Conservation (phyloP, 352 stramenopile genomes). For the Pythium sukuiense region DNA sequence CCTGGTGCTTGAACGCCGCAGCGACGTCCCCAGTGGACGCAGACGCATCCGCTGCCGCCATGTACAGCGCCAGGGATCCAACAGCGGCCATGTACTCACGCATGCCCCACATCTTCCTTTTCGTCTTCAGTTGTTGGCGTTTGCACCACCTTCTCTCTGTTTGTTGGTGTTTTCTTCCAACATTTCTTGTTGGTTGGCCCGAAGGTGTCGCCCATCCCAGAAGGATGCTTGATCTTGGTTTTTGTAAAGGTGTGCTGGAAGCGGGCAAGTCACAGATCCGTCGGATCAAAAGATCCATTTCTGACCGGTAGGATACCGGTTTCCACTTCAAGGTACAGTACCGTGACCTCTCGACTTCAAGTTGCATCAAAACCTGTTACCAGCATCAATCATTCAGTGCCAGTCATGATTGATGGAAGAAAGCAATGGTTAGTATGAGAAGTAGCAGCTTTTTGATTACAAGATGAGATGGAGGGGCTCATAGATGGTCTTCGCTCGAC, state of each 20-base stretch:
- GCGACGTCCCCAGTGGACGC: slow-evolving; percentile 1
- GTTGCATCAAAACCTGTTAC: no score
- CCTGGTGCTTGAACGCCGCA: slow-evolving; percentile 11
- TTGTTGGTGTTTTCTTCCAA: slow-evolving; percentile 5
- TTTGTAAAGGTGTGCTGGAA: not conserved
- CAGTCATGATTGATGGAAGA: no score
- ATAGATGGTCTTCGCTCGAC: slow-evolving; percentile 84
- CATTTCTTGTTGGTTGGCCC: not conserved
- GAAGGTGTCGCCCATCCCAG: not conserved
- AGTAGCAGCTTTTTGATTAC: no score
- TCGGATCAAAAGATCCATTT: slow-evolving; percentile 18
- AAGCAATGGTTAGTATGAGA: no score
- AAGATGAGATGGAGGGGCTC: slow-evolving; percentile 13
- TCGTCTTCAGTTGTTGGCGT: not conserved
- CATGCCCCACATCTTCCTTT: not conserved
- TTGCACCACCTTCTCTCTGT: not conserved
- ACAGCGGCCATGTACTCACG: not conserved
- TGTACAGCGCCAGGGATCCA: not conserved
- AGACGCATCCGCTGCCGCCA: not conserved
- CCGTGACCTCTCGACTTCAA: not conserved
- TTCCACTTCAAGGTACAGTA: slow-evolving; percentile 14
- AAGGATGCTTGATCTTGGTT: not conserved
- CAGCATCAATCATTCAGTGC: not conserved
- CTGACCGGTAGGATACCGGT: slow-evolving; percentile 21
- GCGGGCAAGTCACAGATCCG: not conserved